Base-by-base conservation (phyloP, 305 asterid species). In the Fraxinus ornus region DNA sequence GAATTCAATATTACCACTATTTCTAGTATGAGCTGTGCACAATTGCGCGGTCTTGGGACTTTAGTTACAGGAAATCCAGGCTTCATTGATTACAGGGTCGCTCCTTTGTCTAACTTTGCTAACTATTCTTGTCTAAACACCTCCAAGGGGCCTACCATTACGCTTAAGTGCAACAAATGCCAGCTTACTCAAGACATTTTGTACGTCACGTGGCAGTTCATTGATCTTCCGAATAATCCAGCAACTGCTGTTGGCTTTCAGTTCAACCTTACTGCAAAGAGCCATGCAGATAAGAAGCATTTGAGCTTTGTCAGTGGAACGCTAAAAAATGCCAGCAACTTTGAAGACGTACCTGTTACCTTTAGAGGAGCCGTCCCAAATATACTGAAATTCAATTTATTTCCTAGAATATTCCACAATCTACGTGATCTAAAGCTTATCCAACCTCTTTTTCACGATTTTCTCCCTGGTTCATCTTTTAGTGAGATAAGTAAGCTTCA, bases 361-460 rank as follows among this genome's bases (percentile, higher is more conserved):
- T 96, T 82, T 87, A 90, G 99, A 88, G 99, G 99, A 86, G 73
- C 81, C 12, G 84, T 83, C 75, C 89, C 98, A 52, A 96, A 92
- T 87, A 91, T 96, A 84, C 86, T 96, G 84, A 92, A 93, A 84
- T 96, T 96, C 89, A 96, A 94, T 87, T 79, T 96, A 21, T 92
- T 96, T 82, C 99, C 98, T 83, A 88, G 95, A 78, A 73, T 91
- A 22, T 96, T 93, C 89, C 97, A 83, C 24, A 94, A 93, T 88
- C 73, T 88, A 84, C 95, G 86, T 71, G 92, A 88, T 71, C 85
- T 96, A 44, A 93, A 86, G 94, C 95, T 96, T 89, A 90, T 94
- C 84, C 99, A 96, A 81, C 99, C 99, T 72, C 86, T 96, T 84
- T 90, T 96, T 89, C 97, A 93, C 78, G 98, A 91, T 86, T 96